Percentiles rank a stretch among this genome's conserved stretches.
Evolutionary conservation across 2,329 filamentous ascomycete genomes (phyloP).

Genomic region (Dothideomycetes sp.): DNA sequence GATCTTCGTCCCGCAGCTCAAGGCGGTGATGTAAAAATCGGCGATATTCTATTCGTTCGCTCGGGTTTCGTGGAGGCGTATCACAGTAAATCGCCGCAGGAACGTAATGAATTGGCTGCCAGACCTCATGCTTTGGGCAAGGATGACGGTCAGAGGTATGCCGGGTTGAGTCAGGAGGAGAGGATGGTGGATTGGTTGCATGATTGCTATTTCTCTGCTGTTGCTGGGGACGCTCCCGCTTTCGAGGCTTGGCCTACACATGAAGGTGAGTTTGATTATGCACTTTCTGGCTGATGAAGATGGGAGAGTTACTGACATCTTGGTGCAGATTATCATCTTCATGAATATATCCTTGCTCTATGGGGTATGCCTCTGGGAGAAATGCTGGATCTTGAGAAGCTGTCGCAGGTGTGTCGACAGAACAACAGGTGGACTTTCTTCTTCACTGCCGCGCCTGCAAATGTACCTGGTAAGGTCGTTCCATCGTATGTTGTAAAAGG

Average conservation of each 20-base stretch:
- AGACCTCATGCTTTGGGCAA: conserved; percentile 37
- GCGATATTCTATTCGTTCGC: conserved; percentile 52
- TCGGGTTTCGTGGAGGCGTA: conserved; percentile 55
- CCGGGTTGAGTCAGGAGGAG: conserved; percentile 6
- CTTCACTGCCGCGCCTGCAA: conserved; percentile 51
- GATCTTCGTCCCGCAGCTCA: conserved; percentile 45
- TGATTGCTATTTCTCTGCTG: conserved; percentile 47
- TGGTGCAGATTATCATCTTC: conserved; percentile 51
- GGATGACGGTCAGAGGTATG: conserved; percentile 21
- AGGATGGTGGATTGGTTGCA: conserved; percentile 30
- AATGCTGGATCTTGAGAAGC: conserved; percentile 46
- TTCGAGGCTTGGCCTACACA: conserved; percentile 47
- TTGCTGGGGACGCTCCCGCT: conserved; percentile 52
- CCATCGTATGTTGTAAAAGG: not conserved
- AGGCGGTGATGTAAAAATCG: conserved; percentile 47
- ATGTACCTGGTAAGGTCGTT: conserved; percentile 41
- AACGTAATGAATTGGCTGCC: conserved; percentile 29
- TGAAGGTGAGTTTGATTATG: conserved; percentile 32
- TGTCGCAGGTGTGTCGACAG: conserved; percentile 14
- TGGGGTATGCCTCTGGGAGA: conserved; percentile 50
- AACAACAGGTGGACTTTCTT: conserved; percentile 26
- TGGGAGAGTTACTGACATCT: conserved; percentile 46
- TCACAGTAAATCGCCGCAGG: conserved; percentile 47
- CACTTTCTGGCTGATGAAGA: conserved; percentile 44
- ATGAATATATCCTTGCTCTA: conserved; percentile 38